Evolutionary conservation across 1,284 basidiomycete genomes (phyloP).

Genomic region (Leucoagaricus sp.): DNA sequence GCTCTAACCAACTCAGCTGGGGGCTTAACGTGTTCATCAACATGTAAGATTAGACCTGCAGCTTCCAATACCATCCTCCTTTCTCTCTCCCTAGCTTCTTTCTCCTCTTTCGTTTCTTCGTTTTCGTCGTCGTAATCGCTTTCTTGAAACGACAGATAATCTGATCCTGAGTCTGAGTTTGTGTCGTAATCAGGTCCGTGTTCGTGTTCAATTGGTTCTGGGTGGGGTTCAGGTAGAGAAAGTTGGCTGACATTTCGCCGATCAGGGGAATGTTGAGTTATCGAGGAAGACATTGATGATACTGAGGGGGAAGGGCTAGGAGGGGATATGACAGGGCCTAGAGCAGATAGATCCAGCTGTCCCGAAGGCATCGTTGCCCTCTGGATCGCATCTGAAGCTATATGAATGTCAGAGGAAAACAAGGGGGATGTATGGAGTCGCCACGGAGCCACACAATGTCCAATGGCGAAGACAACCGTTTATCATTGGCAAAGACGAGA

Average conservation of each 20-base stretch:
- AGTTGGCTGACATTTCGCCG: not conserved
- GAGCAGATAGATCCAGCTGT: not conserved
- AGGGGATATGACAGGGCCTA: not conserved
- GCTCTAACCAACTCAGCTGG: slow-evolving; percentile 35
- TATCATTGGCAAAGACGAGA: not conserved
- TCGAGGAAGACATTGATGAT: not conserved
- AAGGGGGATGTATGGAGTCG: not conserved
- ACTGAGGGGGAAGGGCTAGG: not conserved
- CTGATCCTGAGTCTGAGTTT: slow-evolving; percentile 30
- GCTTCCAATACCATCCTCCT: slow-evolving; percentile 83
- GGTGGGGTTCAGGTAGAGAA: not conserved
- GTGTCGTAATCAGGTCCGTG: slow-evolving; percentile 19
- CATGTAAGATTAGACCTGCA: slow-evolving; percentile 81
- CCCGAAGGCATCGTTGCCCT: not conserved
- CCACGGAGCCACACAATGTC: not conserved
- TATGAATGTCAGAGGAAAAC: not conserved
- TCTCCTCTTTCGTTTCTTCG: slow-evolving; percentile 32
- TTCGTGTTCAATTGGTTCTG: not conserved
- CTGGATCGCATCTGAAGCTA: not conserved
- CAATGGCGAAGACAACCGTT: not conserved
- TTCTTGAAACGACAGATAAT: slow-evolving; percentile 55
- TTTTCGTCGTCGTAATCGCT: slow-evolving; percentile 50
- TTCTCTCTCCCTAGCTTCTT: slow-evolving; percentile 67
- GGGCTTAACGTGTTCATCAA: slow-evolving; percentile 35
- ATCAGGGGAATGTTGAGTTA: not conserved